Evolutionary conservation across 345 rosid genomes (phyloP).

Genomic region (Sisymbrium altissimum): DNA sequence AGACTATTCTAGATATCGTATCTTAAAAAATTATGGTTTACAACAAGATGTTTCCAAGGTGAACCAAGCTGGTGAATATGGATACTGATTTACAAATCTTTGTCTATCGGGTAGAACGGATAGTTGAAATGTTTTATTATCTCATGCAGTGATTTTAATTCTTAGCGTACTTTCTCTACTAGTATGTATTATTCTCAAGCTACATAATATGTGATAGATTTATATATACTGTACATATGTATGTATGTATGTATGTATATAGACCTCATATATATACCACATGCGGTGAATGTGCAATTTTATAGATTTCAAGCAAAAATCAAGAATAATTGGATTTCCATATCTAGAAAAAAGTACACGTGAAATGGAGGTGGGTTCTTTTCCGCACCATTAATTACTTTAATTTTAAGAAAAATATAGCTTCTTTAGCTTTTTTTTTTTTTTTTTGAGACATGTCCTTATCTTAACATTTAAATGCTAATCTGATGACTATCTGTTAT

Average conservation of each 20-base stretch:
- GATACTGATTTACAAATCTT: background rate
- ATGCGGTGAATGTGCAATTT: constrained; percentile 4
- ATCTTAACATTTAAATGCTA: background rate
- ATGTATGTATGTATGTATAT: background rate
- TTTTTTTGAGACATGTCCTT: background rate
- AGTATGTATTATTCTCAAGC: no score
- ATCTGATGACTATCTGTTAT: constrained; percentile 3
- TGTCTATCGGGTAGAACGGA: background rate
- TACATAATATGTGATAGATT: background rate
- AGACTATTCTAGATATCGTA: background rate
- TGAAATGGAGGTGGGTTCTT: background rate
- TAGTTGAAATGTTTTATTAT: background rate
- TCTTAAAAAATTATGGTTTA: background rate
- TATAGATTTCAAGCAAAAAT: constrained; percentile 1
- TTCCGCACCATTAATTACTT: background rate
- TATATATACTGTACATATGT: background rate
- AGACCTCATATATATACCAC: background rate
- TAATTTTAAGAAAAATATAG: background rate
- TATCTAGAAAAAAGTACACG: background rate
- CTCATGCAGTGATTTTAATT: background rate
- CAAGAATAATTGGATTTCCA: background rate
- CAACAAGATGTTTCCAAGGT: background rate
- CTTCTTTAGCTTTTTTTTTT: background rate
- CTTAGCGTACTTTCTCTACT: background rate
- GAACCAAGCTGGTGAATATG: background rate